A percentile compares a stretch with the other conserved stretches of the same genome.
Evolutionary conservation across 2,329 filamentous ascomycete species (phyloP).

Genomic region (Aquanectria penicillioides): DNA sequence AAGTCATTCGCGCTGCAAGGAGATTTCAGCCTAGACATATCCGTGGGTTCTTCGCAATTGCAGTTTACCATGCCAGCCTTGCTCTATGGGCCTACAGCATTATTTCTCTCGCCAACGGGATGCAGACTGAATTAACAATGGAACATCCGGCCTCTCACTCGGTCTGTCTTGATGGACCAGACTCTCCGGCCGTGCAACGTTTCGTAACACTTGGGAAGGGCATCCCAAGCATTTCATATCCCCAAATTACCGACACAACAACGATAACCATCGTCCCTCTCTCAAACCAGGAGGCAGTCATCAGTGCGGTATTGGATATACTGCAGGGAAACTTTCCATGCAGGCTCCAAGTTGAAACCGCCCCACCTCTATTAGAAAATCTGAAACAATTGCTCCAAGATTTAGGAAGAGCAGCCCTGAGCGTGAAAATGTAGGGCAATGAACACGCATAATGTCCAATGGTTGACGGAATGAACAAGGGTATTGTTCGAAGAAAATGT

Average conservation of each 20-base stretch:
- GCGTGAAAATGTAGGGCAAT: constrained; percentile 1
- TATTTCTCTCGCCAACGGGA: constrained; percentile 15
- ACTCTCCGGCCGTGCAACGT: constrained; percentile 20
- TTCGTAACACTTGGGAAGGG: constrained; percentile 23
- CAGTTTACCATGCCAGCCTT: constrained; percentile 25
- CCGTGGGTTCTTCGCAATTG: constrained; percentile 25
- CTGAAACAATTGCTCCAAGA: constrained; percentile 25
- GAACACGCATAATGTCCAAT: constrained; percentile 4
- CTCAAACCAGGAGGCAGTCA: constrained; percentile 23
- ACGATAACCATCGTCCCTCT: constrained; percentile 3
- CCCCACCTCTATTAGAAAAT: constrained; percentile 26
- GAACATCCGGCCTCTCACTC: neutral
- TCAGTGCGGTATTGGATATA: constrained; percentile 17
- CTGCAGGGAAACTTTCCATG: constrained; percentile 21
- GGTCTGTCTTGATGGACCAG: constrained; percentile 23
- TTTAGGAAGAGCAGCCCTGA: constrained; percentile 21
- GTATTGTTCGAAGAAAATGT: no score
- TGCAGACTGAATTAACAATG: neutral
- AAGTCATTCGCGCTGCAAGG: constrained; percentile 22
- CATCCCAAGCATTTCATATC: constrained; percentile 7
- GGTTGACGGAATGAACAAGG: no score
- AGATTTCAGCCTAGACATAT: constrained; percentile 13
- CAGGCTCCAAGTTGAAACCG: constrained; percentile 18
- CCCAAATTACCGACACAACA: constrained; percentile 3
- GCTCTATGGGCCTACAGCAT: constrained; percentile 25